Conservation (phyloP, 441 rosid species). For the Erodium chrysanthum region DNA sequence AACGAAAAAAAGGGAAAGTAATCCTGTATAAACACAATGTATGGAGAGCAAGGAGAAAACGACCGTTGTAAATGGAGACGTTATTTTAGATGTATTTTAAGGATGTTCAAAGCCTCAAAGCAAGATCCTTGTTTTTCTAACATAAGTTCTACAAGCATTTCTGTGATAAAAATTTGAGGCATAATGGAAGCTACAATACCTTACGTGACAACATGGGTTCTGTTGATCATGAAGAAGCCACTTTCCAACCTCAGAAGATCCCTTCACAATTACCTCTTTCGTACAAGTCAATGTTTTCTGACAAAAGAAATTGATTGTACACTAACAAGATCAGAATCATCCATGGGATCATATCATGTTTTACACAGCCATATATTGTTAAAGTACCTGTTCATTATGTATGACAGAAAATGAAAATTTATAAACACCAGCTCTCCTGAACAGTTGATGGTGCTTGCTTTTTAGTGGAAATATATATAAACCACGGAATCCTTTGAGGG, state of each 20-base stretch:
- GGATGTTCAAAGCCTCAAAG: background rate
- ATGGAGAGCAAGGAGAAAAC: too few relatives aligned
- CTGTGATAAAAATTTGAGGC: background rate
- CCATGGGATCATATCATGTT: background rate
- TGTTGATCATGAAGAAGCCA: slow-evolving; percentile 34
- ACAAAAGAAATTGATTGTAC: slow-evolving; percentile 10
- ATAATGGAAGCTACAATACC: slow-evolving; percentile 24
- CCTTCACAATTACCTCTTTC: slow-evolving; percentile 35
- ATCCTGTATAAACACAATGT: too few relatives aligned
- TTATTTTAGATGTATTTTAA: background rate
- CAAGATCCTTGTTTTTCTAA: background rate
- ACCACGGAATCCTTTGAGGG: slow-evolving; percentile 36
- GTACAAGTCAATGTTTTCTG: slow-evolving; percentile 33
- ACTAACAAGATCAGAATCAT: slow-evolving; percentile 9
- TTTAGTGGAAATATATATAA: slow-evolving; percentile 45
- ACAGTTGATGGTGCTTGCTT: slow-evolving; percentile 24
- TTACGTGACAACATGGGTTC: slow-evolving; percentile 16
- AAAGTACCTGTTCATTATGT: slow-evolving; percentile 22
- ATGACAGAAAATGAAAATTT: slow-evolving; percentile 41
- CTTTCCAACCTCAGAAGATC: slow-evolving; percentile 31
- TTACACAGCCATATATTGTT: background rate
- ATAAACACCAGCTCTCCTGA: slow-evolving; percentile 45
- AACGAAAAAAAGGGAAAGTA: too few relatives aligned
- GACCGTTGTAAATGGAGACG: background rate
- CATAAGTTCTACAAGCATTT: background rate